These are phyloP conservation scores for Fusarium clavum DNA, from an alignment of 2,329 filamentous ascomycete genomes.

Conservation along the genomic window DNA sequence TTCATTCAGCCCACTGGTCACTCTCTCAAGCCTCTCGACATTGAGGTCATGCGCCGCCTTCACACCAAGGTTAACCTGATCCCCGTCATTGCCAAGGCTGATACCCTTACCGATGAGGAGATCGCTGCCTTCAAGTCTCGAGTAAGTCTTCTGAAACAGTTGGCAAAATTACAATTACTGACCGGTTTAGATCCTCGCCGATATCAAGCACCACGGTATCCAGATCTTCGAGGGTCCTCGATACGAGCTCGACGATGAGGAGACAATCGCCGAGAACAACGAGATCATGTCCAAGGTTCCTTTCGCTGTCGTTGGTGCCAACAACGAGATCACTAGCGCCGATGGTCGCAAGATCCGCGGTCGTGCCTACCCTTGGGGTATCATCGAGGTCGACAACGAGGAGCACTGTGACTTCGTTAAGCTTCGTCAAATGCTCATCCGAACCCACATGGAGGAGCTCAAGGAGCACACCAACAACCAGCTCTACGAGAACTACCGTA, in stretches of 20 bases:
- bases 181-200: constrained; percentile 81
- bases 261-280: constrained; percentile 99
- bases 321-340: constrained; percentile 88
- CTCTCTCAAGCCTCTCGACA: constrained; percentile 97
- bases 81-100: constrained; percentile 97
- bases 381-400: constrained; percentile 99
- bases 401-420: constrained; percentile 99
- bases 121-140: constrained; percentile 94
- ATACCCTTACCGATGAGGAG: constrained; percentile 97
- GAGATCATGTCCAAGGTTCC: constrained; percentile 99
- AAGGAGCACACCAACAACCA: constrained; percentile 99
- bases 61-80: constrained; percentile 99
- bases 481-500: constrained; percentile 99
- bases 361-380: constrained; percentile 96
- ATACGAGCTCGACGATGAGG: constrained; percentile 98
- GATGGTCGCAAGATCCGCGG: constrained; percentile 97
- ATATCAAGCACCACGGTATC: constrained; percentile 97
- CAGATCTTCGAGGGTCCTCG: constrained; percentile 99
- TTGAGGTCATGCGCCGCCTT: constrained; percentile 98
- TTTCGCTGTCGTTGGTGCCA: constrained; percentile 97
- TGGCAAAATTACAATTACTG: constrained; percentile 9
- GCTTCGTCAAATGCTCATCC: constrained; percentile 99
- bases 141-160: constrained; percentile 69
- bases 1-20: constrained; percentile 99
- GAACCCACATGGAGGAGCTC: constrained; percentile 99